Conservation (phyloP, 495 filamentous ascomycete genomes). For the Annulohypoxylon bovei region DNA sequence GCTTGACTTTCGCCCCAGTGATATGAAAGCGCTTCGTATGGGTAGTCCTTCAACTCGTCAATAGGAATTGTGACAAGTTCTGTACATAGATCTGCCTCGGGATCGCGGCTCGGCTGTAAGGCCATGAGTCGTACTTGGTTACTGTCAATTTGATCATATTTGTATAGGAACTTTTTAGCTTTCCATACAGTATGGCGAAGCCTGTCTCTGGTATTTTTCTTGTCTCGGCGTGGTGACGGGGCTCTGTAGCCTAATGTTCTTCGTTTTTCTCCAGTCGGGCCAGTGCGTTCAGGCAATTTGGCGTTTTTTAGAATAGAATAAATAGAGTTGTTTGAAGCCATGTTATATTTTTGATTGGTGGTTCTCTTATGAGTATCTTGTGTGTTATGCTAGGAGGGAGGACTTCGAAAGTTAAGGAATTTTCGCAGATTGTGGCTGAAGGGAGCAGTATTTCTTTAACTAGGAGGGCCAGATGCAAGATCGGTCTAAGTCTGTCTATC, state of each 20-base stretch:
- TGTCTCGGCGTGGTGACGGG: neutral
- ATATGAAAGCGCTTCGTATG: neutral
- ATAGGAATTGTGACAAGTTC: neutral
- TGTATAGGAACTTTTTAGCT: neutral
- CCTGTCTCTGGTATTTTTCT: neutral
- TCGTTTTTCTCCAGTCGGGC: neutral
- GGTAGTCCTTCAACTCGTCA: neutral
- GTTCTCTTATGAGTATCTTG: too few relatives aligned
- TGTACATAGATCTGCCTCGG: neutral
- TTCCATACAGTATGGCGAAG: neutral
- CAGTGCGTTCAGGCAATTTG: neutral
- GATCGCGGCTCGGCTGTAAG: neutral
- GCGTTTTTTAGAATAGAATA: neutral
- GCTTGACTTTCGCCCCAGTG: neutral
- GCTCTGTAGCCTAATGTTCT: neutral
- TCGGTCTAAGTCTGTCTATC: too few relatives aligned
- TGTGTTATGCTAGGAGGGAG: neutral
- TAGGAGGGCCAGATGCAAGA: too few relatives aligned
- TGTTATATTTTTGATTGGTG: neutral
- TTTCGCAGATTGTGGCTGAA: neutral
- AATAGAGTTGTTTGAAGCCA: too few relatives aligned
- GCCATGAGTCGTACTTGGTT: neutral
- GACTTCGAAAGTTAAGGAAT: neutral
- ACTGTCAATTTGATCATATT: neutral
- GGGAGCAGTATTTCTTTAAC: too few relatives aligned